A percentile compares a stretch with the other conserved stretches of the same genome.
phyloP scores from a whole-genome alignment of 2,329 filamentous ascomycete genomes.

The Phialocephala sp. region DNA sequence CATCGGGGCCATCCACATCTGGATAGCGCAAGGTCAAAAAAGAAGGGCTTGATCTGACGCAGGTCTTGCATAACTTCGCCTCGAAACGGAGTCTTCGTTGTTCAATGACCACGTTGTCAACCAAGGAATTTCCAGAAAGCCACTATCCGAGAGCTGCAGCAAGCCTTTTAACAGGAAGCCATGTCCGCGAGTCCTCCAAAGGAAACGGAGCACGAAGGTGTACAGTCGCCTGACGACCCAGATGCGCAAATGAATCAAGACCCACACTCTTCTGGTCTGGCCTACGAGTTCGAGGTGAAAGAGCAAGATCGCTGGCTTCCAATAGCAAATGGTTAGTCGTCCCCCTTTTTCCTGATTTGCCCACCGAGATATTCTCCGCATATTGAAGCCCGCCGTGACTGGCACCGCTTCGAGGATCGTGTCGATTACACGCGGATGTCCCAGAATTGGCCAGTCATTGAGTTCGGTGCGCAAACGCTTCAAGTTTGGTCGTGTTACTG shows the following conservation, averaged over 20 bases:
- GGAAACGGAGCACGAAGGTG: constrained; percentile 83
- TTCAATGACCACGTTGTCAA: constrained; percentile 17
- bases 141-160: constrained; percentile 47
- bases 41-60: constrained; percentile 13
- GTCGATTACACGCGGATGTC: constrained; percentile 48
- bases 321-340: constrained; percentile 98
- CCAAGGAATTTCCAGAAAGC: constrained; percentile 29
- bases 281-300: constrained; percentile 65
- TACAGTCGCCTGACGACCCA: constrained; percentile 88
- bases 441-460: constrained; percentile 41
- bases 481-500: constrained; percentile 39
- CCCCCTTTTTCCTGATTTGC: constrained; percentile 55
- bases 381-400: constrained; percentile 45
- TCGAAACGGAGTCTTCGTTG: constrained; percentile 24
- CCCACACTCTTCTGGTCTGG: constrained; percentile 76
- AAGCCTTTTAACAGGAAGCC: constrained; percentile 67
- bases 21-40: constrained; percentile 22
- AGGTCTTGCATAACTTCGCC: constrained; percentile 16
- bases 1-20: constrained; percentile 34
- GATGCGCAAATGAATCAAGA: constrained; percentile 93
- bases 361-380: constrained; percentile 44
- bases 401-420: constrained; percentile 56
- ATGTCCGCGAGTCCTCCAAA: constrained; percentile 97
- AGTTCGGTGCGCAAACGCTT: constrained; percentile 41
- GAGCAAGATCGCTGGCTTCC: constrained; percentile 99